Percentiles rank a stretch among this genome's conserved stretches.
Evolutionary conservation across 2,329 filamentous ascomycete genomes (phyloP).

Genomic region (Talaromyces sp.): DNA sequence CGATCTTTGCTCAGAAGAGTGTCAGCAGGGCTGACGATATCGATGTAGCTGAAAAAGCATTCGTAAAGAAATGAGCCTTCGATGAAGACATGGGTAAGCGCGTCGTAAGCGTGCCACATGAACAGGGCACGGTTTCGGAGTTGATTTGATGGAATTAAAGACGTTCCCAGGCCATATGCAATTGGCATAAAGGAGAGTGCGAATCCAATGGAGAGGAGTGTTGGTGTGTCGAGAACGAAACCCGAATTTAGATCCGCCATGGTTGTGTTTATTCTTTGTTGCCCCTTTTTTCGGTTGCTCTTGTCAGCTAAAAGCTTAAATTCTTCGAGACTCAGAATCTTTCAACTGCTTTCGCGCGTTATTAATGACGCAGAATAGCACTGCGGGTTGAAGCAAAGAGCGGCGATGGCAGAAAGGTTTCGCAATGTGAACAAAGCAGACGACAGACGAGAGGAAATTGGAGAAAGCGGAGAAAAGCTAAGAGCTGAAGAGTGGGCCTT

Average conservation of each 20-base stretch:
- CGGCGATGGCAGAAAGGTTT: neutral
- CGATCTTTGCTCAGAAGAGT: slow-evolving; percentile 24
- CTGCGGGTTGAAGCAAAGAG: no score
- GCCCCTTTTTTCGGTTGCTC: neutral
- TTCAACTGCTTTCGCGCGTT: neutral
- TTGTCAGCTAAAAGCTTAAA: neutral
- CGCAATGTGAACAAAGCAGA: neutral
- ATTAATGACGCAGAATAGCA: neutral
- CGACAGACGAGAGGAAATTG: neutral
- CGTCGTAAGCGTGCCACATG: slow-evolving; percentile 93
- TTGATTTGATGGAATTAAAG: slow-evolving; percentile 55
- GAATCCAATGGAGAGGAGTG: slow-evolving; percentile 53
- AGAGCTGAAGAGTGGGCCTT: neutral
- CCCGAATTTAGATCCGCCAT: slow-evolving; percentile 20
- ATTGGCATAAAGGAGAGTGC: slow-evolving; percentile 50
- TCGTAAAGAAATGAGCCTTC: slow-evolving; percentile 91
- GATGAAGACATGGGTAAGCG: slow-evolving; percentile 84
- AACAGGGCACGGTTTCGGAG: slow-evolving; percentile 70
- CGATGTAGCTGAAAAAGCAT: slow-evolving; percentile 72
- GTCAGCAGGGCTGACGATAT: slow-evolving; percentile 37
- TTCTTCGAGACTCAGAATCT: neutral
- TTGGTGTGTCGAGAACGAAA: slow-evolving; percentile 44
- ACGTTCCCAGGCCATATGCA: slow-evolving; percentile 52
- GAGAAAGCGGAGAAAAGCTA: neutral
- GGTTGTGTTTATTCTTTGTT: neutral